Evolutionary conservation across 176 grass and related monocot genomes (phyloP).

Genomic region (Carex scoparia): DNA sequence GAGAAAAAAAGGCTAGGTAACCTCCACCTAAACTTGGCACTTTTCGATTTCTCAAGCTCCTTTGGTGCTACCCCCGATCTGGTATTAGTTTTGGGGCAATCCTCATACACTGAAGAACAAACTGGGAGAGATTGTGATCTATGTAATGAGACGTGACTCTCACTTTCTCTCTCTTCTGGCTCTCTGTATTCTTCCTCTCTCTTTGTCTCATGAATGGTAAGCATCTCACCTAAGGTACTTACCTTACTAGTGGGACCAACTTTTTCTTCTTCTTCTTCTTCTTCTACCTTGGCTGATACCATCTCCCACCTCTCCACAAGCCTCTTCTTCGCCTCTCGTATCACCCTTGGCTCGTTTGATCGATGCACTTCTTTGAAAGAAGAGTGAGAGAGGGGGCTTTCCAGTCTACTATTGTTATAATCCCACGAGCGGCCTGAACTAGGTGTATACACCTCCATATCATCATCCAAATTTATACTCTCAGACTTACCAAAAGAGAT

Average conservation of each 20-base stretch:
- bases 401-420: conserved; percentile 49
- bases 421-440: conserved; percentile 72
- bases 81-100: conserved; percentile 26
- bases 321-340: conserved; percentile 73
- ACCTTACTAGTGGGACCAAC: conserved; percentile 32
- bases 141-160: conserved; percentile 38
- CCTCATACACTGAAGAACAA: conserved; percentile 37
- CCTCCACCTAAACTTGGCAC: conserved; percentile 61
- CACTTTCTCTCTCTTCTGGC: conserved; percentile 28
- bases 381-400: conserved; percentile 62
- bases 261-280: conserved; percentile 64
- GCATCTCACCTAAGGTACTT: conserved; percentile 86
- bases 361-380: conserved; percentile 53
- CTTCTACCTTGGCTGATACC: conserved; percentile 54
- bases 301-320: conserved; percentile 83
- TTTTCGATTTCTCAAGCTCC: conserved; percentile 47
- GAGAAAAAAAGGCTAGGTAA: conserved; percentile 78
- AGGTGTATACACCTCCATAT: conserved; percentile 59
- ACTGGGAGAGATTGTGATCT: conserved; percentile 69
- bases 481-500: conserved; percentile 63
- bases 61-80: conserved; percentile 14
- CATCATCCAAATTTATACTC: conserved; percentile 57
- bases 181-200: conserved; percentile 38
- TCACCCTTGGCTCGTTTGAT: conserved; percentile 50
- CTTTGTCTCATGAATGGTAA: conserved; percentile 56